phyloP scores from a whole-genome alignment of 176 grass and related monocot genomes.

The Eragrostis nindensis region DNA sequence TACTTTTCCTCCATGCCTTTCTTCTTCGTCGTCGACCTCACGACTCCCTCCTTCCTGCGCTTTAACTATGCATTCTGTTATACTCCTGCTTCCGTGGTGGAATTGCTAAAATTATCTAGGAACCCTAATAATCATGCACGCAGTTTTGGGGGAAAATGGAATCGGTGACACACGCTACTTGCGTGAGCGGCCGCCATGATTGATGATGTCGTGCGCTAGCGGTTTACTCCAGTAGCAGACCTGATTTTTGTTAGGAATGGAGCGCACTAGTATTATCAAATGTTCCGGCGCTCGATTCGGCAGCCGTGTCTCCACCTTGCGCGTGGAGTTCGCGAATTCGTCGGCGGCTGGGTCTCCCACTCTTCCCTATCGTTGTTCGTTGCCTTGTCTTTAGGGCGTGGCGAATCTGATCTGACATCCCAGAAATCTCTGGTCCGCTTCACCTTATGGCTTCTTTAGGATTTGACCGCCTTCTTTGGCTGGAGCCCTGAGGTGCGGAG shows the following conservation, averaged over 20 bases:
- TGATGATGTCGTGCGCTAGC: neutral
- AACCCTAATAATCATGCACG: neutral
- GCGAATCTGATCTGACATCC: conserved; percentile 8
- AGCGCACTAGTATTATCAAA: neutral
- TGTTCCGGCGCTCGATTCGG: neutral
- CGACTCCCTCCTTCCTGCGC: neutral
- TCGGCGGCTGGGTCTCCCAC: neutral
- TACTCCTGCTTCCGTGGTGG: neutral
- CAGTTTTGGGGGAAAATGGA: neutral
- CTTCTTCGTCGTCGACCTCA: neutral
- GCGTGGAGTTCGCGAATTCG: neutral
- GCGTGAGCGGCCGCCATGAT: neutral
- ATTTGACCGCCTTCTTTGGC: neutral
- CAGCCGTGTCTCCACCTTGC: neutral
- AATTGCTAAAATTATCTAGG: neutral
- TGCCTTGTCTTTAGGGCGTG: conserved; percentile 5
- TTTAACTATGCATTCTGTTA: neutral
- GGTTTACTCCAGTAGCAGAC: neutral
- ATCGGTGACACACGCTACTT: neutral
- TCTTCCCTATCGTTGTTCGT: too few relatives aligned
- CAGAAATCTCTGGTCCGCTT: conserved; percentile 20
- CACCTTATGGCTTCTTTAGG: neutral
- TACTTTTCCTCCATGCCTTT: neutral
- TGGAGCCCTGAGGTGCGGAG: too few relatives aligned
- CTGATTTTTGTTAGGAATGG: neutral